Conservation (phyloP, 495 filamentous ascomycete species). For the Astrothelium macrocarpum region DNA sequence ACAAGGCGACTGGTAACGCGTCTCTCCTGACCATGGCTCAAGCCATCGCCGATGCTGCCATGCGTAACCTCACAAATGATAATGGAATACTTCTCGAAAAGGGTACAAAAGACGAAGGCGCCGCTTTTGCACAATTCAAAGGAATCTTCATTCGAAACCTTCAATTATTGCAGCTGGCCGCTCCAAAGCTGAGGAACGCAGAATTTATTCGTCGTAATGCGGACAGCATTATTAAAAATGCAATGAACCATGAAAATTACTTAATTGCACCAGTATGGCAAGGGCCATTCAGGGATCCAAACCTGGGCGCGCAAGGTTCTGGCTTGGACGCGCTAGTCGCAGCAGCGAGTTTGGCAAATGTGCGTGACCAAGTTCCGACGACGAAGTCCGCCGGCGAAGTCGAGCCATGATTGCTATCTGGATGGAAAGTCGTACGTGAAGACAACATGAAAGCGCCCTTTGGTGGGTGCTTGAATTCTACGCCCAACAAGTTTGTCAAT, state of each 20-base stretch:
- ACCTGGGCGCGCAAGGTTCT: not conserved
- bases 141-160: conserved; percentile 68
- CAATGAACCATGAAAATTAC: conserved; percentile 39
- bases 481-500: too few species aligned
- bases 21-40: conserved; percentile 47
- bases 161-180: conserved; percentile 43
- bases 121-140: conserved; percentile 63
- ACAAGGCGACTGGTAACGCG: conserved; percentile 42
- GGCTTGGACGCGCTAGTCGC: not conserved
- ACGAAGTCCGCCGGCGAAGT: too few species aligned
- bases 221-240: conserved; percentile 55
- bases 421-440: too few species aligned
- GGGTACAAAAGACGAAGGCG: conserved; percentile 56
- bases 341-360: not conserved
- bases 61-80: conserved; percentile 43
- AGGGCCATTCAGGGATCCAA: conserved; percentile 34
- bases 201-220: conserved; percentile 52
- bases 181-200: conserved; percentile 42
- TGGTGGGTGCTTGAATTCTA: too few species aligned
- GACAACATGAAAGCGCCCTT: too few species aligned
- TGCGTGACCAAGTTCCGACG: not conserved
- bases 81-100: conserved; percentile 56
- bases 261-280: conserved; percentile 50
- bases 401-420: too few species aligned
- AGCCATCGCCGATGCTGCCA: conserved; percentile 55